Base-by-base conservation (phyloP, 495 filamentous ascomycete species). In the Neurospora pannonica region DNA sequence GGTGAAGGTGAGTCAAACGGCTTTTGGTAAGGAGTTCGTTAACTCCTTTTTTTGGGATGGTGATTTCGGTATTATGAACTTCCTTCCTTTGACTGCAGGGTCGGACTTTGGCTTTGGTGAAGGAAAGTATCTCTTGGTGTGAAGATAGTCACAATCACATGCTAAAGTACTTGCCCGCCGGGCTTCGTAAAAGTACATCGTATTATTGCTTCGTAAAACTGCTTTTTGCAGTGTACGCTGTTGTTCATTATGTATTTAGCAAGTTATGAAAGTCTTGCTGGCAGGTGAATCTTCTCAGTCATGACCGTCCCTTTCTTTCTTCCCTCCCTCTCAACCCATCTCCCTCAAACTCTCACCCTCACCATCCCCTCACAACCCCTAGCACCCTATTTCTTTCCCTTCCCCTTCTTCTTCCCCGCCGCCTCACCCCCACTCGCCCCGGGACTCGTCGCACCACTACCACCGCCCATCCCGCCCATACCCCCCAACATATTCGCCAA, bases 391-490 rank as follows among this genome's bases (percentile, higher is more conserved):
- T 80, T 82, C 78, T 83, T 85, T 40, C 85, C 84, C 75, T 87
- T 85, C 72, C 85, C 83, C 77, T 88, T 85, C 80, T 87, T 87
- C 48, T 83, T 83, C 76, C 84, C 85, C 74, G 81, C 81, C 74
- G 72, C 79, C 73, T 76, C 75, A 9, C 78, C 75, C 0, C 75
- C 78, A 36, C 54, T 67, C 69, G n/a, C 76, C 70, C 28, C 78
- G 37, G 72, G 76, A 71, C 34, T 78, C 36, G 48, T 79, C 46
- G 75, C 77, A 62, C 78, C 76, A 38, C 76, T 76, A 9, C 77
- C 80, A 31, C 31, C 31, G 2, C 54, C 54, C 1, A 77, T 75
- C 3, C 75, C 75, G 10, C 76, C 48, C 34, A 77, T 74, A 0
- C 54, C 54, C 3, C 54, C 54, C 24, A 62, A 15, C 54, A 62